These are phyloP conservation scores for Diaporthe velutina DNA, from an alignment of 2,329 filamentous ascomycete genomes.

Conservation along the genomic window DNA sequence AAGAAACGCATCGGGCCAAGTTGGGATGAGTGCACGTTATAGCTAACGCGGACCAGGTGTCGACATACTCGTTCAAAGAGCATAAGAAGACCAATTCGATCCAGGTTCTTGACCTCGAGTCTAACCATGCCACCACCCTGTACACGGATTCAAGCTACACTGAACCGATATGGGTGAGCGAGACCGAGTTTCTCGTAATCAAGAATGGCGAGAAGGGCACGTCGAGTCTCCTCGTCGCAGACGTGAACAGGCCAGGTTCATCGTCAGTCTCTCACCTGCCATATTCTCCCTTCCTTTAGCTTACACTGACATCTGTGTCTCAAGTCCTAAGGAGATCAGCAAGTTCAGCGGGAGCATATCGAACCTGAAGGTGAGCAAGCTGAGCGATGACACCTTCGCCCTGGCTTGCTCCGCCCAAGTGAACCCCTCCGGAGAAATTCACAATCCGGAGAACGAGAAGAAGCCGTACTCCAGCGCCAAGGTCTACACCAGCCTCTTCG, in stretches of 20 bases:
- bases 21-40: not conserved
- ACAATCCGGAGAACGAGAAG: constrained; percentile 72
- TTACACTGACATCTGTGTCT: not conserved
- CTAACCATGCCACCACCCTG: constrained; percentile 74
- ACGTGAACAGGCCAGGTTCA: constrained; percentile 50
- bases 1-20: not conserved
- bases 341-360: constrained; percentile 66
- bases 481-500: constrained; percentile 81
- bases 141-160: constrained; percentile 74
- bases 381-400: constrained; percentile 63
- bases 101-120: constrained; percentile 75
- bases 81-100: constrained; percentile 79
- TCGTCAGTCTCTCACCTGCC: constrained; percentile 51
- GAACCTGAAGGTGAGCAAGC: constrained; percentile 69
- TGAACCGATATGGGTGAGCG: constrained; percentile 83
- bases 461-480: constrained; percentile 74
- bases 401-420: constrained; percentile 74
- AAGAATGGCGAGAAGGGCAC: constrained; percentile 61
- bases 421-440: constrained; percentile 76
- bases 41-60: constrained; percentile 59
- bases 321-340: constrained; percentile 61
- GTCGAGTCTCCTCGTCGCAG: constrained; percentile 60
- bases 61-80: constrained; percentile 83
- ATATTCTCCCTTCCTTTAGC: not conserved
- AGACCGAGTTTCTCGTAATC: constrained; percentile 71